Evolutionary conservation across 2,329 filamentous ascomycete genomes (phyloP), one percentile per base, ranked within the genome.

Genomic region (Fusarium sp.): DNA sequence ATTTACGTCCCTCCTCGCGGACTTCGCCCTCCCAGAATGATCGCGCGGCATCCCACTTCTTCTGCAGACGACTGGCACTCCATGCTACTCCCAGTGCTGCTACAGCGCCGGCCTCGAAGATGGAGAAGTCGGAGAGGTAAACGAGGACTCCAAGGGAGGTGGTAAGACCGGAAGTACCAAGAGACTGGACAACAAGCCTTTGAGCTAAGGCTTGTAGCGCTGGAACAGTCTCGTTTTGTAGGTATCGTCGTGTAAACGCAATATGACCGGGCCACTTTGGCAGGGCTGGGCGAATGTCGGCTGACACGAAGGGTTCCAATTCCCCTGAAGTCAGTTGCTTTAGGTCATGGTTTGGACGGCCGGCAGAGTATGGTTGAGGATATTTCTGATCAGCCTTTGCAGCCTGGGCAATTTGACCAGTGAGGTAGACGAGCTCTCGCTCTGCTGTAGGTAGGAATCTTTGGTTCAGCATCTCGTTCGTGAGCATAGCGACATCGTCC

Each of bases 401-500:
- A 4, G 80, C 78, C 65, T 84, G 90, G 20, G 88, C 85, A 72
- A 97, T 89, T 49, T 90, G 88, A 2, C 95, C 95, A 9, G 92
- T 88, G 4, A 97, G 86, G 80, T 91, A 97, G 48, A 97, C 90
- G n/a, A 93, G 87, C 57, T 90, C 90, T 72, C 90, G 90, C 79
- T 98, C 94, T 0, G 94, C 91, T 5, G 87, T 87, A 0, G 90
- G 87, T 5, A 99, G 86, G 83, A 97, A 98, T 9, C 88, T 86
- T 68, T 90, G 89, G 63, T 88, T 87, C 5, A 98, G 83, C 64
- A 98, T 91, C 72, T 96, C 92, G 2, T 89, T 88, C 4, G 92
- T 90, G 57, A 97, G 89, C 86, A 95, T 92, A 4, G 89, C 89
- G 13, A 98, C 93, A 74, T 98, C 95, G 76, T 98, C 95, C 25